phyloP scores from a whole-genome alignment of 768 basidiomycete species.

The Mycena haematopus region DNA sequence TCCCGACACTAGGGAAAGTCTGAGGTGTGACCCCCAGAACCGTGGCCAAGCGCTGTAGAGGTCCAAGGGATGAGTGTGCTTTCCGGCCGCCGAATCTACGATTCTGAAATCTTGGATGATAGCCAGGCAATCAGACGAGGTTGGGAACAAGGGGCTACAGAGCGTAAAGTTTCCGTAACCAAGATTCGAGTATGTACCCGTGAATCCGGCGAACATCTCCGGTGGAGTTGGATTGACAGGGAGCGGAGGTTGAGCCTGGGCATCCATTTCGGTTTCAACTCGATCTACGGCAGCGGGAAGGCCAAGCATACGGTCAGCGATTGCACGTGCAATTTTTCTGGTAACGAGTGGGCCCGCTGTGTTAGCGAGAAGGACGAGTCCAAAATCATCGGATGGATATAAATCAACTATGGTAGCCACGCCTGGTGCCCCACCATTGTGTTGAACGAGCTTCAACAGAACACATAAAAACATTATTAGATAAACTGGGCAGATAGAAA shows the following conservation, averaged over 20 bases:
- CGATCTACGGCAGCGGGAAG: neutral
- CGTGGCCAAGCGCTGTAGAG: conserved; percentile 42
- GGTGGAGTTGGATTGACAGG: neutral
- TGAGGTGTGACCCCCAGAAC: conserved; percentile 46
- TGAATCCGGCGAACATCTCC: conserved; percentile 35
- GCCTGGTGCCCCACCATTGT: conserved; percentile 43
- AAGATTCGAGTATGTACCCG: conserved; percentile 44
- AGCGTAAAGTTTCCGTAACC: conserved; percentile 48
- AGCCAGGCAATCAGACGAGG: conserved; percentile 28
- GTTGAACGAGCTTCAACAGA: conserved; percentile 39
- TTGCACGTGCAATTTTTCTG: conserved; percentile 9
- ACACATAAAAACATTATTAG: neutral
- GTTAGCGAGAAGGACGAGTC: conserved; percentile 44
- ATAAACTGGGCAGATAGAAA: neutral
- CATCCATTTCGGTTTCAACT: neutral
- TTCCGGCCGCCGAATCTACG: conserved; percentile 30
- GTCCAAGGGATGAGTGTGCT: conserved; percentile 3
- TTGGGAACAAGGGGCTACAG: conserved; percentile 39
- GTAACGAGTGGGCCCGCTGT: conserved; percentile 27
- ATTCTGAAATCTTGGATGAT: conserved; percentile 37
- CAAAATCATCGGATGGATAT: conserved; percentile 44
- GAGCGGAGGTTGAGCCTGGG: neutral
- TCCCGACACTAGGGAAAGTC: conserved; percentile 30
- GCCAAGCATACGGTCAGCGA: conserved; percentile 31
- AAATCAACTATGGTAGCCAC: conserved; percentile 39